phyloP scores from a whole-genome alignment of 1,284 basidiomycete species.

The Ceratobasidium sp. region DNA sequence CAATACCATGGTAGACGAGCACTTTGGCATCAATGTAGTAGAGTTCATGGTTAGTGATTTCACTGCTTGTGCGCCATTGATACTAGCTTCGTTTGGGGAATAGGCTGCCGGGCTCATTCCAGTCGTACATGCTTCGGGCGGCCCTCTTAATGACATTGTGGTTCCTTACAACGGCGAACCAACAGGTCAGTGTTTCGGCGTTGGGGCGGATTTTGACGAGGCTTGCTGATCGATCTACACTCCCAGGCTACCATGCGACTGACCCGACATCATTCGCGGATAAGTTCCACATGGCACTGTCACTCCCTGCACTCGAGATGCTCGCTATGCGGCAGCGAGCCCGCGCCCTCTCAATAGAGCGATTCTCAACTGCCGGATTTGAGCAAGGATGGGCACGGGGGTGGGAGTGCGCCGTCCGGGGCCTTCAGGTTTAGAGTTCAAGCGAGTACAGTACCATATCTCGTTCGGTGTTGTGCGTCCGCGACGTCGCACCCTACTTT shows the following conservation, averaged over 20 bases:
- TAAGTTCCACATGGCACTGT: constrained; percentile 75
- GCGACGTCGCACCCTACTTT: no score
- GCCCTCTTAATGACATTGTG: constrained; percentile 92
- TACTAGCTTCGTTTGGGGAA: constrained; percentile 19
- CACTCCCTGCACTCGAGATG: constrained; percentile 69
- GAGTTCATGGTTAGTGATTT: constrained; percentile 88
- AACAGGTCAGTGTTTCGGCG: constrained; percentile 67
- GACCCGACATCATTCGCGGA: constrained; percentile 77
- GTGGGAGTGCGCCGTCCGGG: constrained; percentile 51
- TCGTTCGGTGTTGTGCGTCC: no score
- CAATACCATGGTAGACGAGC: constrained; percentile 98
- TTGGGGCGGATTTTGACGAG: no score
- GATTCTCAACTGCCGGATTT: constrained; percentile 84
- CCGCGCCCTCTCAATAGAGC: constrained; percentile 74
- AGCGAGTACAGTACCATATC: background rate
- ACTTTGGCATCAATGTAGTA: constrained; percentile 98
- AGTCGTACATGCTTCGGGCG: constrained; percentile 92
- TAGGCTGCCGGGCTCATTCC: constrained; percentile 95
- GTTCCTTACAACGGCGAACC: constrained; percentile 77
- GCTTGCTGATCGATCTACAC: background rate
- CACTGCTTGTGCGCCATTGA: background rate
- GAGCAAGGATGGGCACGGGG: constrained; percentile 73
- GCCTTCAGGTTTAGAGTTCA: background rate
- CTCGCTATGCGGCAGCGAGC: constrained; percentile 76
- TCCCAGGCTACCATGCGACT: constrained; percentile 84